phyloP scores from a whole-genome alignment of 1,139 yeast species.

The Pichia sp. region DNA sequence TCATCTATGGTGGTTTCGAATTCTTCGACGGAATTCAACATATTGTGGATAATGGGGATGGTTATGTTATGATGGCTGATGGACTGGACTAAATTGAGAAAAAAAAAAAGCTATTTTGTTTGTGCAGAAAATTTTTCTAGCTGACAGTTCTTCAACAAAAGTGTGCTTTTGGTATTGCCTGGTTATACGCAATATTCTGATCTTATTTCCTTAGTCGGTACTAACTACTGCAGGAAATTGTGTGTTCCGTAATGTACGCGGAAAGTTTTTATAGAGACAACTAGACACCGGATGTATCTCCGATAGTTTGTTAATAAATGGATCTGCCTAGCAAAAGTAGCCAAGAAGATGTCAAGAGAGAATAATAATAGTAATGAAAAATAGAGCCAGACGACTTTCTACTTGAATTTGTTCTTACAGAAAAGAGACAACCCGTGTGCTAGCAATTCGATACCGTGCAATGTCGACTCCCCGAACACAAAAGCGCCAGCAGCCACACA shows the following conservation, averaged over 20 bases:
- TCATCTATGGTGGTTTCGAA: constrained; percentile 72
- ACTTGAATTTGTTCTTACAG: neutral
- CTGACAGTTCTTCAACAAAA: neutral
- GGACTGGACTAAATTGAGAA: too few relatives aligned
- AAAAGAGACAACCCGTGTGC: neutral
- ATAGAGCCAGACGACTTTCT: neutral
- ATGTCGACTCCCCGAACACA: too few relatives aligned
- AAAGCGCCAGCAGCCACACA: neutral
- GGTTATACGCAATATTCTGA: too few relatives aligned
- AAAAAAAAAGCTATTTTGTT: neutral
- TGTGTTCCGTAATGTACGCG: neutral
- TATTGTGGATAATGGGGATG: neutral
- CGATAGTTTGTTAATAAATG: neutral
- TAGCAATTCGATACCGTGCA: neutral
- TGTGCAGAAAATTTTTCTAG: too few relatives aligned
- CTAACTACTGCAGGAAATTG: neutral
- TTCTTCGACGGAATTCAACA: constrained; percentile 42
- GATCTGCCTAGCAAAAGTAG: neutral
- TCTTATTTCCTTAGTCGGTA: neutral
- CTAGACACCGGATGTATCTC: neutral
- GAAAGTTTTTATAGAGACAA: neutral
- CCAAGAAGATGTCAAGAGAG: neutral
- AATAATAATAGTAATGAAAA: neutral
- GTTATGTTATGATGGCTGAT: too few relatives aligned
- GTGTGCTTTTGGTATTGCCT: too few relatives aligned